Conservation (phyloP, 2,329 filamentous ascomycete genomes). For the Cladobotryum protrusum region DNA sequence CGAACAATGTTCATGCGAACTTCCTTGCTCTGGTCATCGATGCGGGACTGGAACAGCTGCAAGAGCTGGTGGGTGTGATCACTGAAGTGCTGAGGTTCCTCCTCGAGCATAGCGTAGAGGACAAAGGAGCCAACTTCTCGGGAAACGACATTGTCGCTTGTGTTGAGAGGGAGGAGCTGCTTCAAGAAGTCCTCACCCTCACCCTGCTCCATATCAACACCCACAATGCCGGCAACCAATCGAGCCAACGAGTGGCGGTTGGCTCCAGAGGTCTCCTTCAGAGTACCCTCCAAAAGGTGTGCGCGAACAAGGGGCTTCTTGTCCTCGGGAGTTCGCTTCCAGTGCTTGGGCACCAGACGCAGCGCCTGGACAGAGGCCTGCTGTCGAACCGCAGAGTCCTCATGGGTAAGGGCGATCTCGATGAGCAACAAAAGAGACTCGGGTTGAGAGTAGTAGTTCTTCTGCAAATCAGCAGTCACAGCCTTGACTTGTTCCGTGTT, state of each 20-base stretch:
- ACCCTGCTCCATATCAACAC: constrained; percentile 66
- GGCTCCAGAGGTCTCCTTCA: constrained; percentile 70
- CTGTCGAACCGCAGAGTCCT: constrained; percentile 69
- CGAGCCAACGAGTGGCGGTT: constrained; percentile 83
- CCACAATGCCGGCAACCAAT: constrained; percentile 80
- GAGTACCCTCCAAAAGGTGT: constrained; percentile 74
- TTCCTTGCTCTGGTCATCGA: constrained; percentile 86
- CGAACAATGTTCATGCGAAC: constrained; percentile 93
- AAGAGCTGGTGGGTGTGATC: constrained; percentile 77
- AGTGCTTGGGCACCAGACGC: constrained; percentile 79
- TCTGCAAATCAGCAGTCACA: constrained; percentile 83
- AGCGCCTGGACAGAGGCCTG: constrained; percentile 86
- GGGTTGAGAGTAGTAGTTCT: constrained; percentile 84
- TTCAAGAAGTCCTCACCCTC: constrained; percentile 80
- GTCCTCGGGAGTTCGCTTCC: constrained; percentile 63
- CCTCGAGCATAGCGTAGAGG: constrained; percentile 85
- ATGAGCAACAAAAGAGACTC: constrained; percentile 80
- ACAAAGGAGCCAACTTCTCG: constrained; percentile 91
- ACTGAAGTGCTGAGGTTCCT: constrained; percentile 75
- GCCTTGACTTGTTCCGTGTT: constrained; percentile 86
- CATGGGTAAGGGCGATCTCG: constrained; percentile 78
- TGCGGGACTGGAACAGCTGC: constrained; percentile 75
- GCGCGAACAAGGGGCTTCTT: constrained; percentile 78
- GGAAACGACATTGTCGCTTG: constrained; percentile 66
- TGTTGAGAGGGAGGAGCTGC: constrained; percentile 72